These are phyloP conservation scores for Cichorium intybus DNA, from an alignment of 140 eudicot genomes.

Conservation along the genomic window DNA sequence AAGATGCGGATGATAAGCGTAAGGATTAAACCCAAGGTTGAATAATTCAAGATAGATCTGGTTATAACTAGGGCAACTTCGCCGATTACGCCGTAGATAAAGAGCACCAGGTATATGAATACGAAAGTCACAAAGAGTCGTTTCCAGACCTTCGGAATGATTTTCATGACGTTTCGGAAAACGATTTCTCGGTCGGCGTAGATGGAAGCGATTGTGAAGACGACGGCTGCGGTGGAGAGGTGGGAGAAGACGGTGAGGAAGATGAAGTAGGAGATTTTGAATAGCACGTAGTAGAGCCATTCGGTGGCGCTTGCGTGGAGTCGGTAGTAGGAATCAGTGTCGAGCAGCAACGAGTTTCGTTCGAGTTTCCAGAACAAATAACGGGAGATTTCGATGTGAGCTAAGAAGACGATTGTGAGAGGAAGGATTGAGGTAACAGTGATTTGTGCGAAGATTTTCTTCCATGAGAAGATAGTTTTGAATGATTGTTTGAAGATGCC, in stretches of 20 bases:
- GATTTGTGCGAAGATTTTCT: conserved; percentile 49
- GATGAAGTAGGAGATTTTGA: conserved; percentile 41
- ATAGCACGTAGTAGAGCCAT: conserved; percentile 18
- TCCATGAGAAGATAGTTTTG: no score
- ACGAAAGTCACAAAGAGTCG: conserved; percentile 44
- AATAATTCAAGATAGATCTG: neutral
- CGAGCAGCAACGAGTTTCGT: neutral
- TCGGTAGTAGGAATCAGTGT: neutral
- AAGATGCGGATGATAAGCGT: neutral
- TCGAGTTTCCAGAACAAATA: conserved; percentile 15
- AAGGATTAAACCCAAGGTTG: neutral
- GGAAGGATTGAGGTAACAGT: conserved; percentile 55
- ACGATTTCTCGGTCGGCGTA: conserved; percentile 35
- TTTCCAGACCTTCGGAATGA: conserved; percentile 53
- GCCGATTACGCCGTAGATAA: conserved; percentile 30
- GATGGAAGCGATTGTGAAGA: conserved; percentile 47
- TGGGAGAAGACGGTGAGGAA: conserved; percentile 46
- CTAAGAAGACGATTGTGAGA: conserved; percentile 47
- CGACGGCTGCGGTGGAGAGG: conserved; percentile 66
- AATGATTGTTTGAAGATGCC: conserved; percentile 48
- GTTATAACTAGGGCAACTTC: neutral
- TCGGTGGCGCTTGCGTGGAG: conserved; percentile 14
- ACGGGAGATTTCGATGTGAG: conserved; percentile 31
- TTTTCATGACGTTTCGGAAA: conserved; percentile 34
- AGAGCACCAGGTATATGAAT: conserved; percentile 29